These are phyloP conservation scores for Wickerhamiella vanderwaltii DNA, from an alignment of 805 yeast genomes.

Conservation along the genomic window DNA sequence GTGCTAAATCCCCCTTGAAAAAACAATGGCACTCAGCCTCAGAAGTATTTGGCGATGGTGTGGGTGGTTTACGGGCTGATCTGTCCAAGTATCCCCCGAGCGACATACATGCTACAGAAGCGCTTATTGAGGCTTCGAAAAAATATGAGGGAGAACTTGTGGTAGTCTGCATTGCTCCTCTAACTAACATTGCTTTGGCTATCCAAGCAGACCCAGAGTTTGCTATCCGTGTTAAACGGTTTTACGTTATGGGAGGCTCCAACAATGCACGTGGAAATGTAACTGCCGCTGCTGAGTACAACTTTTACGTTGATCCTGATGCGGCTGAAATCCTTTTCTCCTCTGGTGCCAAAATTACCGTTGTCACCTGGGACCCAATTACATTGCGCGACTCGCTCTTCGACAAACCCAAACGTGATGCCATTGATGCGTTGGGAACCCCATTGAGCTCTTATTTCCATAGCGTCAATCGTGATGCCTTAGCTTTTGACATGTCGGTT, in stretches of 20 bases:
- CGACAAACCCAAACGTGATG: conserved; percentile 3
- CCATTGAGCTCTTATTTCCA: conserved; percentile 3
- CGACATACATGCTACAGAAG: conserved; percentile 4
- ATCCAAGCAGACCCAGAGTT: conserved; percentile 8
- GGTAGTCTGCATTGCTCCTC: conserved; percentile 10
- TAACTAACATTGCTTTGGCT: conserved; percentile 11
- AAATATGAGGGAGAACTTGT: conserved; percentile 7
- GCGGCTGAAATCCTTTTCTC: conserved; percentile 8
- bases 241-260: conserved; percentile 11
- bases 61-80: conserved; percentile 7
- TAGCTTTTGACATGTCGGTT: conserved; percentile 8
- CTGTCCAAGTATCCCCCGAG: conserved; percentile 1
- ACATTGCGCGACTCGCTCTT: conserved; percentile 10
- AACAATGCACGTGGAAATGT: conserved; percentile 10
- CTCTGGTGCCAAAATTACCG: conserved; percentile 8
- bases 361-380: conserved; percentile 11
- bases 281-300: conserved; percentile 10
- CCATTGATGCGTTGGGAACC: conserved; percentile 4
- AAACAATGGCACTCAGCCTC: conserved; percentile 9
- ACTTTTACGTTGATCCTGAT: conserved; percentile 10
- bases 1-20: conserved; percentile 6
- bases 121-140: conserved; percentile 4
- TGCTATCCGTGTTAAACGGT: conserved; percentile 7
- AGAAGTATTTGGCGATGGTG: conserved; percentile 11
- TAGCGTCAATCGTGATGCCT: conserved; percentile 10